Base-by-base conservation (phyloP, 1,139 yeast genomes). In the Pichia sp. region DNA sequence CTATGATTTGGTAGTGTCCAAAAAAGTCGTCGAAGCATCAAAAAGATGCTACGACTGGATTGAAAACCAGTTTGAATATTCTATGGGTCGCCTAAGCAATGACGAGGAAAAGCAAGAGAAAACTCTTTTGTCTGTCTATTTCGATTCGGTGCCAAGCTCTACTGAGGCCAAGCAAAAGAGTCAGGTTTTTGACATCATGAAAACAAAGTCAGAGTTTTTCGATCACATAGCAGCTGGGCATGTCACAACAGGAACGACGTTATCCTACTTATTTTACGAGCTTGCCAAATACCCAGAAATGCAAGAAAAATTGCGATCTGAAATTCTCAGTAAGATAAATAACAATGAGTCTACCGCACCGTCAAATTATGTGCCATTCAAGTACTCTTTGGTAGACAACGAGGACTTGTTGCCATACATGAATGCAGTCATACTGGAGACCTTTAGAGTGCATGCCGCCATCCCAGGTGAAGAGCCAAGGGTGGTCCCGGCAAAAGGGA, bases 401-500 rank as follows among this genome's bases (percentile, higher is more conserved):
- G 59, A 54, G 10, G 88, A 84, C 59, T 67, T 67, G 10, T 69
- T 85, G 48, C 83, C 82, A 1, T 78, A 76, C 55, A 68, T 85
- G 59, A 78, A 80, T 60, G 87, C 88, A 0, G 72, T 84, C 13
- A 64, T 84, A 5, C 73, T 76, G 55, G 92, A 85, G 64, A 78
- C 79, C 10, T 75, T 79, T 16, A 70, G 92, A 52, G 72, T 85
- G 0, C 88, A 84, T 67, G 73, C 89, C 0, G 85, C 90, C 0
- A 85, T 85, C 59, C 92, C 92, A 0, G 90, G 90, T 0, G 81
- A 85, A 44, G 90, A 85, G 65, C 90, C 90, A 2, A 69, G 92
- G 45, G 67, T 78, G 5, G 81, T 78, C 4, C 76, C 76, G 4
- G 57, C 62, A 13, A 49, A 57, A 2, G 76, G 75, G 0, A 30